Evolutionary conservation across 441 rosid genomes (phyloP).

Genomic region (Theobroma grandiflorum): DNA sequence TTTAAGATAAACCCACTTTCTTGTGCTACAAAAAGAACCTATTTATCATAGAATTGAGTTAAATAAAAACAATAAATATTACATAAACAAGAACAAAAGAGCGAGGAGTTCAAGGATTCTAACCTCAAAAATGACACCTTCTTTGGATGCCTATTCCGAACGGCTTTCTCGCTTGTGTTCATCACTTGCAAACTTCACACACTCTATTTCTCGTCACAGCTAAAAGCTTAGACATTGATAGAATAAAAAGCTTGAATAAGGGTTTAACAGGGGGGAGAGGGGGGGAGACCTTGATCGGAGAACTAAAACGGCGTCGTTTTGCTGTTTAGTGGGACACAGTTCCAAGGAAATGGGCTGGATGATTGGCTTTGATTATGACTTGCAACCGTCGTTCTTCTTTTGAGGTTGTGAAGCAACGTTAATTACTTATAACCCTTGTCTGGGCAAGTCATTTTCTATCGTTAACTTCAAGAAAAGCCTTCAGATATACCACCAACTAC

Average conservation of each 20-base stretch:
- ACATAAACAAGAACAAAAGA: not conserved
- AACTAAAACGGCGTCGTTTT: not conserved
- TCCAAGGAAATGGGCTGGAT: not conserved
- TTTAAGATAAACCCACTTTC: constrained; percentile 38
- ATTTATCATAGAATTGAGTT: constrained; percentile 13
- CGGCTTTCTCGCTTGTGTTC: constrained; percentile 9
- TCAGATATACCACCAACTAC: not conserved
- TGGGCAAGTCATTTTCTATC: not conserved
- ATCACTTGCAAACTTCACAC: constrained; percentile 5
- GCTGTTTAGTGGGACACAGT: not conserved
- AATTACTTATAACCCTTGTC: not conserved
- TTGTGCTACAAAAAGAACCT: constrained; percentile 34
- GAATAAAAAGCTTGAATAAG: not conserved
- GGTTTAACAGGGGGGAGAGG: not conserved
- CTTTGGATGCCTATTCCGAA: not conserved
- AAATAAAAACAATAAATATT: not conserved
- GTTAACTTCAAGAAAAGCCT: not conserved
- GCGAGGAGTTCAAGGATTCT: constrained; percentile 16
- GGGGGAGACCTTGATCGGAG: not conserved
- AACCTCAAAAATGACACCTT: constrained; percentile 30
- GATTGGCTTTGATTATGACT: not conserved
- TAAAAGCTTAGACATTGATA: not conserved
- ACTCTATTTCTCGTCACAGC: constrained; percentile 21
- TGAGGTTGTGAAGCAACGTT: not conserved
- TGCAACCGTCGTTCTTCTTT: not conserved